Evolutionary conservation across 257 asterid species (phyloP), one percentile per base, ranked within the genome.

Genomic region (Paulownia fortunei): DNA sequence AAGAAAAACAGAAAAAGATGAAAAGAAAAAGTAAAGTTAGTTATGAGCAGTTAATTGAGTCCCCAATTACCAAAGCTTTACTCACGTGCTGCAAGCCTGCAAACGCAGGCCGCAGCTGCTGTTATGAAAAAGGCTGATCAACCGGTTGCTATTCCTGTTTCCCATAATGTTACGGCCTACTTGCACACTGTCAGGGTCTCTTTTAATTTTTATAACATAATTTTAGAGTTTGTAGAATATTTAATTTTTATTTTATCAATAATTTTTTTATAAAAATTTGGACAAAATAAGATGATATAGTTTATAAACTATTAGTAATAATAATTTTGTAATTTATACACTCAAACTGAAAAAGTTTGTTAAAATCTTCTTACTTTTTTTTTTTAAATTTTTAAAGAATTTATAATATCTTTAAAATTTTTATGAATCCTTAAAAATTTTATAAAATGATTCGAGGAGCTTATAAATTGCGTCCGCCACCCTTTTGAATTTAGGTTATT

Each of bases 1-100:
- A 47, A 21, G 34, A 39, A 39, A 39, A 24, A 9, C 8, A 39
- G 3, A 39, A 62, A 74, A 46, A 64, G 59, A 6, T 12, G 54
- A 68, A 42, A 21, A 32, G 3, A 18, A 47, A 8, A 46, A 51
- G 42, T 32, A 24, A 64, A 80, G 83, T 80, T 73, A 64, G 83
- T 80, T 73, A 80, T 4, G 65, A 30, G 60, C 72, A 65, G 83
- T 80, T 73, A 56, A 80, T 56, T 18, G 79, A 73, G 24, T 16
- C 58, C 23, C 60, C 83, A 65, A 56, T 80, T 73, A 80, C 76
- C 79, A 56, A 73, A 42, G 76, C 65, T 34, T 2, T 13, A 64
- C 42, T 72, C 79, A 73, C 83, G 79, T 79, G 83, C 54, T 41
- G 76, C 26, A 13, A 15, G 23, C 26, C 46, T 51, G 51, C 46